A percentile compares a stretch with the other conserved stretches of the same genome.
Conservation (phyloP, 305 asterid genomes). For the Andrographis paniculata region DNA sequence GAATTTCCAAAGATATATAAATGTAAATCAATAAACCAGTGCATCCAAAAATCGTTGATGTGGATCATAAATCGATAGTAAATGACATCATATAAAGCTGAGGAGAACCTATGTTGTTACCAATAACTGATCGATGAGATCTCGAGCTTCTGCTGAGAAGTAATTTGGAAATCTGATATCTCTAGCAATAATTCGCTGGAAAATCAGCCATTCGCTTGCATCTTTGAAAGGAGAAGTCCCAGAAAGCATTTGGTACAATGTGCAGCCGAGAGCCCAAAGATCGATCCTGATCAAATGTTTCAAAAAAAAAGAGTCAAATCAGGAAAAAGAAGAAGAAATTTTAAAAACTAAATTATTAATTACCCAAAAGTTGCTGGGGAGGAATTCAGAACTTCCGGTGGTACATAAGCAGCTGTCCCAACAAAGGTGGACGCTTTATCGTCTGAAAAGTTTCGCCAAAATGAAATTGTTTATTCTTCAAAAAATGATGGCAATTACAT, state of each 20-base stretch:
- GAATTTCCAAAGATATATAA: too few species aligned
- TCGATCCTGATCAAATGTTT: constrained; percentile 60
- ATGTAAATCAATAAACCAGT: too few species aligned
- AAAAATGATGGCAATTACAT: too few species aligned
- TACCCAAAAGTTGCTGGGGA: constrained; percentile 83
- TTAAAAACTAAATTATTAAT: not conserved
- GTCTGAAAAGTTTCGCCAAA: constrained; percentile 32
- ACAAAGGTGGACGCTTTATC: constrained; percentile 99
- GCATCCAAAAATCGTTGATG: too few species aligned
- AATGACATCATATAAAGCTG: too few species aligned
- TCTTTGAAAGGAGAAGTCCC: constrained; percentile 99
- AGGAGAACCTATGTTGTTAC: constrained; percentile 22
- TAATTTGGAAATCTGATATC: constrained; percentile 85
- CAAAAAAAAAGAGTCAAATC: not conserved
- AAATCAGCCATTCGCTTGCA: constrained; percentile 98
- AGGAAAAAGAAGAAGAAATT: not conserved
- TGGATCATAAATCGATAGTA: too few species aligned
- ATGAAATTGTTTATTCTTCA: too few species aligned
- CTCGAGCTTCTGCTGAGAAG: constrained; percentile 82
- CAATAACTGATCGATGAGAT: constrained; percentile 84
- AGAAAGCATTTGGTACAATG: constrained; percentile 94
- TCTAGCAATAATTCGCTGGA: constrained; percentile 90
- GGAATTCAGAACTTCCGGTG: constrained; percentile 96
- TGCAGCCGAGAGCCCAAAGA: constrained; percentile 99
- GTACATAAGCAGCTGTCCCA: constrained; percentile 99